phyloP scores from a whole-genome alignment of 179 eudicot genomes.

The Spinacia oleracea region DNA sequence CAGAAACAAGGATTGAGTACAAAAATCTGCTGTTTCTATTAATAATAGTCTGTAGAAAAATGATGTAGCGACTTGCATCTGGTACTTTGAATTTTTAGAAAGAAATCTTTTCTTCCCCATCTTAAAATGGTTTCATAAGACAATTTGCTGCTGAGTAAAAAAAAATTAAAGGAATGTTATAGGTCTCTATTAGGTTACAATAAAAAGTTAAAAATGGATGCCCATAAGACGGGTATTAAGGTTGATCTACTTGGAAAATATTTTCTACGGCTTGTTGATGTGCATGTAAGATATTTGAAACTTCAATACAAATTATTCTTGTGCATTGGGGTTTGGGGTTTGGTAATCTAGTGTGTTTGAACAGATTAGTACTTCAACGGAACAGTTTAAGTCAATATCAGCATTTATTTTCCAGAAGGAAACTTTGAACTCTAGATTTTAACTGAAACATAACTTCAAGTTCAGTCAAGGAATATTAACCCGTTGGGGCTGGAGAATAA shows the following conservation, averaged over 20 bases:
- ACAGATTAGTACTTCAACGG: background rate
- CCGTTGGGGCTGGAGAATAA: background rate
- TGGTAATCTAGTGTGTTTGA: too few relatives aligned
- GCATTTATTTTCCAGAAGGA: background rate
- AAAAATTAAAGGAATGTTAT: too few relatives aligned
- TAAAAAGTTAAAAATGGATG: too few relatives aligned
- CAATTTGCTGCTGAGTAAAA: too few relatives aligned
- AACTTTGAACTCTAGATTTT: background rate
- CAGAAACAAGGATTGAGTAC: background rate
- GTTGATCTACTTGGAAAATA: too few relatives aligned
- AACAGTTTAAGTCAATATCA: background rate
- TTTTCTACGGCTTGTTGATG: too few relatives aligned
- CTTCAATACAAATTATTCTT: too few relatives aligned
- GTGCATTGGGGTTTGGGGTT: too few relatives aligned
- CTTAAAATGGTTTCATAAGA: background rate
- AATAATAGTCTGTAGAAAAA: background rate
- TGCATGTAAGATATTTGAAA: too few relatives aligned
- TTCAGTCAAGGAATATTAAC: background rate
- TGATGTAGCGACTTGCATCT: background rate
- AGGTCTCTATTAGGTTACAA: too few relatives aligned
- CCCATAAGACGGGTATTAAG: too few relatives aligned
- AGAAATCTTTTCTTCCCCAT: background rate
- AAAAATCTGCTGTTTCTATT: background rate
- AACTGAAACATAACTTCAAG: background rate
- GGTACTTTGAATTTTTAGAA: background rate